Base-by-base conservation (phyloP, 768 basidiomycete genomes). In the Naganishia friedmannii region DNA sequence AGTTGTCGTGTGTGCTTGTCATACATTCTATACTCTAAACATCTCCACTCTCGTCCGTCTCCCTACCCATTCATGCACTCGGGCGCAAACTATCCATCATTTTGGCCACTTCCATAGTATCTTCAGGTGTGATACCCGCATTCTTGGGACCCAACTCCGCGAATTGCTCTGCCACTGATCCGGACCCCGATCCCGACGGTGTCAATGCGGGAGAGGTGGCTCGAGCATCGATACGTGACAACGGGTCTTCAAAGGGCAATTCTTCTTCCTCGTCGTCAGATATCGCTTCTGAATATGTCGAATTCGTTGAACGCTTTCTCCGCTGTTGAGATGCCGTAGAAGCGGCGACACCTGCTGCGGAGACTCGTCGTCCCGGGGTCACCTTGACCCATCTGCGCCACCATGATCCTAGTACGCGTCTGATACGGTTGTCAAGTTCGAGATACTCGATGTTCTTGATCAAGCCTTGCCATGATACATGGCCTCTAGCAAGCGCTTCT, bases 381-480 rank as follows among this genome's bases (percentile, higher is more conserved):
- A 77, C 76, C 72, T 78, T 78, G 60, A 79, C 73, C 88, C 89
- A 89, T 31, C 84, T 83, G 66, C 85, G 83, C 80, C 89, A 91
- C 89, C 90, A 93, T 68, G 83, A 84, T 0, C 88, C 87, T 57
- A 93, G 83, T 76, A 90, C 90, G 19, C 88, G 80, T 78, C 91
- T 92, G 80, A 93, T 87, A 53, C 90, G 88, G 21, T 87, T 82
- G 65, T 87, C 84, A 72, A 94, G 85, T 23, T 87, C 89, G 58
- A 95, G 88, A 77, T 91, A 94, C 77, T 94, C 92, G 77, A 89
- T 91, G 79, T 93, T 95, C 70, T 89, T 87, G 23, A 90, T 90
- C 71, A 94, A 83, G 32, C 90, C 91, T 74, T 93, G 90, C 92
- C 92, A 94, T 56, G 86, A 86, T 54, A 92, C 84, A 65, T 84